These are phyloP conservation scores for Aspergillus candidus DNA, from an alignment of 2,329 filamentous ascomycete genomes.

Conservation along the genomic window DNA sequence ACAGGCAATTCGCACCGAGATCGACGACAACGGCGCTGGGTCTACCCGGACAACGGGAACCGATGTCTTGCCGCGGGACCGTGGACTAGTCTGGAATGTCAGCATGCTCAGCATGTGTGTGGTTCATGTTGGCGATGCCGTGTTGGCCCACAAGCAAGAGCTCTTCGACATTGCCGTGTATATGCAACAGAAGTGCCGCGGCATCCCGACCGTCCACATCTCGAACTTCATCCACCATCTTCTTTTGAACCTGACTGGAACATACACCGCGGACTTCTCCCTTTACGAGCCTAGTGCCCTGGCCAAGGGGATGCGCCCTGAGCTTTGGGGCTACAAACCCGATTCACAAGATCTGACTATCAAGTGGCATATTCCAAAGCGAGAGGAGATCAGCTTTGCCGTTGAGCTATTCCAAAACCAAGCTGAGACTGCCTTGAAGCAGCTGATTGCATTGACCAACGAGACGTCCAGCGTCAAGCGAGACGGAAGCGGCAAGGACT, in stretches of 20 bases:
- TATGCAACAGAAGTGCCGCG: slow-evolving; percentile 94
- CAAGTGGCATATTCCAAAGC: slow-evolving; percentile 80
- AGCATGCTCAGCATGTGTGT: slow-evolving; percentile 98
- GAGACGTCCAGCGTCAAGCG: slow-evolving; percentile 76
- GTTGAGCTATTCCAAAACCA: slow-evolving; percentile 84
- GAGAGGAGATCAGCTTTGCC: slow-evolving; percentile 79
- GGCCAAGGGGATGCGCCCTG: slow-evolving; percentile 63
- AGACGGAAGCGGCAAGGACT: slow-evolving; percentile 94
- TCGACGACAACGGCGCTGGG: slow-evolving; percentile 91
- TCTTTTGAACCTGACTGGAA: slow-evolving; percentile 87
- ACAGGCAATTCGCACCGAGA: slow-evolving; percentile 88
- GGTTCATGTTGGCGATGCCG: slow-evolving; percentile 86
- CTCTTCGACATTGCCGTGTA: slow-evolving; percentile 86
- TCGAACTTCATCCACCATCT: slow-evolving; percentile 98
- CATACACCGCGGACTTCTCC: slow-evolving; percentile 83
- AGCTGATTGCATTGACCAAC: slow-evolving; percentile 72
- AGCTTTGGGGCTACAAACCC: slow-evolving; percentile 79
- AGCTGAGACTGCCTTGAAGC: slow-evolving; percentile 66
- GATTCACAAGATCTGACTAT: slow-evolving; percentile 71
- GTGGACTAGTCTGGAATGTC: slow-evolving; percentile 92
- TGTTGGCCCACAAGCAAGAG: slow-evolving; percentile 81
- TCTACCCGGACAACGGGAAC: slow-evolving; percentile 90
- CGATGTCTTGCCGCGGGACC: slow-evolving; percentile 86
- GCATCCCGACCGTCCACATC: slow-evolving; percentile 88
- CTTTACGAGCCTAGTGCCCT: slow-evolving; percentile 77